Evolutionary conservation across 1,284 basidiomycete genomes (phyloP).

Genomic region (Testicularia cyperi): DNA sequence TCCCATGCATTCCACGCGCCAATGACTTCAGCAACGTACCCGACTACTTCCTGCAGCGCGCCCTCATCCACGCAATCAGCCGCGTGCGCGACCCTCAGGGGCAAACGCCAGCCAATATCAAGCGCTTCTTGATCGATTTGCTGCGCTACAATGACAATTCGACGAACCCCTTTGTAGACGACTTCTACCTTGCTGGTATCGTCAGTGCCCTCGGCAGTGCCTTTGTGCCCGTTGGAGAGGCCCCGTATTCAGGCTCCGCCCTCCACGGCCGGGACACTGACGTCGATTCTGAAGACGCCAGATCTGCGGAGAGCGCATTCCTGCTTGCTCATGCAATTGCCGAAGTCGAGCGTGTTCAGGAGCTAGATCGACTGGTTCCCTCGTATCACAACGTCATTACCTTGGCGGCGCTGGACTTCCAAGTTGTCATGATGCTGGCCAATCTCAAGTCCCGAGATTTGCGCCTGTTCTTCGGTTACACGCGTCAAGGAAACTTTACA

Average conservation of each 20-base stretch:
- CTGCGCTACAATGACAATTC: slow-evolving; percentile 94
- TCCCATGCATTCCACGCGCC: slow-evolving; percentile 81
- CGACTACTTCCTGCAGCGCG: slow-evolving; percentile 92
- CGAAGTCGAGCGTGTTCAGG: slow-evolving; percentile 80
- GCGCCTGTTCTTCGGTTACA: slow-evolving; percentile 80
- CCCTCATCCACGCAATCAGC: slow-evolving; percentile 77
- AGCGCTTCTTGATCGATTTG: slow-evolving; percentile 85
- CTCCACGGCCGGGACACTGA: slow-evolving; percentile 21
- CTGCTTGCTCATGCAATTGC: slow-evolving; percentile 40
- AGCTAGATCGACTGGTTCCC: slow-evolving; percentile 91
- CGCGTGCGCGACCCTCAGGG: slow-evolving; percentile 77
- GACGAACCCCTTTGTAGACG: slow-evolving; percentile 86
- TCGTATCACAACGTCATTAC: slow-evolving; percentile 93
- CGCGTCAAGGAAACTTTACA: slow-evolving; percentile 74
- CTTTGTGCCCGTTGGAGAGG: slow-evolving; percentile 66
- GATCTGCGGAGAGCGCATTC: slow-evolving; percentile 41
- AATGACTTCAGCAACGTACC: slow-evolving; percentile 90
- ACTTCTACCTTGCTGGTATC: slow-evolving; percentile 83
- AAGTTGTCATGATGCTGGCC: slow-evolving; percentile 39
- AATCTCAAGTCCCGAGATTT: slow-evolving; percentile 76
- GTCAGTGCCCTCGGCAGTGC: slow-evolving; percentile 80
- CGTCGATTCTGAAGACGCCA: slow-evolving; percentile 39
- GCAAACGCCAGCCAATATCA: slow-evolving; percentile 82
- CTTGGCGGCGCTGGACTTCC: slow-evolving; percentile 66
- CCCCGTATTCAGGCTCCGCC: no score